Conservation (phyloP, 1,284 basidiomycete species). For the Sporisorium sorghi region DNA sequence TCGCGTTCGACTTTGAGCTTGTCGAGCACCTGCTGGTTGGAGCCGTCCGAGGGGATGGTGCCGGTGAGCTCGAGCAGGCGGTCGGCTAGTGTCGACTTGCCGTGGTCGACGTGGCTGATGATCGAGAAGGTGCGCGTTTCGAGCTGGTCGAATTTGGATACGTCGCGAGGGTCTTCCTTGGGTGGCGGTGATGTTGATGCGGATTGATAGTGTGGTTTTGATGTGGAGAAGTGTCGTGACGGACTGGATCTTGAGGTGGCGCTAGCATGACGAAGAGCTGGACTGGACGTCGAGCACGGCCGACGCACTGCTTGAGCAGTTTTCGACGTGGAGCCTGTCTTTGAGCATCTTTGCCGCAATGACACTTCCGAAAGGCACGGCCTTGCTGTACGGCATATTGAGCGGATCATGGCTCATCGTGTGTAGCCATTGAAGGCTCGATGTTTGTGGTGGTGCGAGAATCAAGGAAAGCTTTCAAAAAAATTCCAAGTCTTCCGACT, state of each 20-base stretch:
- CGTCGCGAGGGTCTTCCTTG: constrained; percentile 12
- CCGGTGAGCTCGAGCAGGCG: constrained; percentile 67
- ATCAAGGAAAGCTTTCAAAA: constrained; percentile 19
- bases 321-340: neutral
- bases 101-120: constrained; percentile 69
- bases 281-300: neutral
- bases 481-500: constrained; percentile 15
- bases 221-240: constrained; percentile 10
- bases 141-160: constrained; percentile 48
- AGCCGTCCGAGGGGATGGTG: constrained; percentile 63
- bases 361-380: neutral
- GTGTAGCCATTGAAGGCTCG: neutral
- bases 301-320: neutral
- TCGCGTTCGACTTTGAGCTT: constrained; percentile 92
- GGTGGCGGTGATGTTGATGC: neutral
- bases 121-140: constrained; percentile 66
- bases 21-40: constrained; percentile 67
- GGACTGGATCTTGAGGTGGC: neutral
- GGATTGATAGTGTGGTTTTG: neutral
- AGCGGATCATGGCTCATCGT: constrained; percentile 29
- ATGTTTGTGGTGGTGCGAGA: neutral
- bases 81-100: constrained; percentile 69
- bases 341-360: neutral
- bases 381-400: constrained; percentile 26
- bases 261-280: neutral